phyloP scores from a whole-genome alignment of 2,329 filamentous ascomycete genomes.

The Daldinia eschscholtzii region DNA sequence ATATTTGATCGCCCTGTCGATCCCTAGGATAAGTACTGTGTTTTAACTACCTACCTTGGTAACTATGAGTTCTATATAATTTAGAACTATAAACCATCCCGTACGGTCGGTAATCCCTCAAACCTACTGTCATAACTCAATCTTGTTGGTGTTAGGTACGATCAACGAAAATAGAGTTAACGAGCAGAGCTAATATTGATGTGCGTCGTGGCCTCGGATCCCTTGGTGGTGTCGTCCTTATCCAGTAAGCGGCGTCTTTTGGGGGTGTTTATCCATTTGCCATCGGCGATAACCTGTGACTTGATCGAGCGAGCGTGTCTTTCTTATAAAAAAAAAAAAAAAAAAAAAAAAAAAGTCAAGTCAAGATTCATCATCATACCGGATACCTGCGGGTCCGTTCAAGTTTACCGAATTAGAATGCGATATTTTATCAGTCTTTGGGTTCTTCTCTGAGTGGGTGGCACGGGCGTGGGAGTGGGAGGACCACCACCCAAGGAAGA shows the following conservation, averaged over 20 bases:
- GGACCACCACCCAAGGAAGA: not conserved
- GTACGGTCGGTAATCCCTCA: conserved; percentile 19
- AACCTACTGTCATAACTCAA: conserved; percentile 39
- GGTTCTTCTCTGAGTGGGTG: conserved; percentile 21
- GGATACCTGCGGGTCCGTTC: conserved; percentile 17
- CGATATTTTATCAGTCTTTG: conserved; percentile 6
- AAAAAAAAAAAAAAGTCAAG: not conserved
- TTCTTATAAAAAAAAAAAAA: too few species aligned
- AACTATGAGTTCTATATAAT: not conserved
- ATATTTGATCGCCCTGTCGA: not conserved
- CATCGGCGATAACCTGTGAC: not conserved
- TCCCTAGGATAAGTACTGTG: too few species aligned
- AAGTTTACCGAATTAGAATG: not conserved
- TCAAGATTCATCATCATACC: not conserved
- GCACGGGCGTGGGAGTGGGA: conserved; percentile 30
- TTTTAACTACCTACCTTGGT: too few species aligned
- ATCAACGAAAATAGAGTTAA: conserved; percentile 13
- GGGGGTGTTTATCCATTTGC: not conserved
- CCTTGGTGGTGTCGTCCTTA: conserved; percentile 20
- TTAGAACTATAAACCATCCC: not conserved
- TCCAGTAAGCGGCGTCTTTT: conserved; percentile 18
- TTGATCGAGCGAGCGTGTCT: not conserved
- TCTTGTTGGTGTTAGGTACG: conserved; percentile 34
- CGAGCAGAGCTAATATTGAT: conserved; percentile 9
- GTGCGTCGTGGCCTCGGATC: conserved; percentile 15